phyloP scores from a whole-genome alignment of 2,329 filamentous ascomycete species.

The Cladophialophora chaetospira region DNA sequence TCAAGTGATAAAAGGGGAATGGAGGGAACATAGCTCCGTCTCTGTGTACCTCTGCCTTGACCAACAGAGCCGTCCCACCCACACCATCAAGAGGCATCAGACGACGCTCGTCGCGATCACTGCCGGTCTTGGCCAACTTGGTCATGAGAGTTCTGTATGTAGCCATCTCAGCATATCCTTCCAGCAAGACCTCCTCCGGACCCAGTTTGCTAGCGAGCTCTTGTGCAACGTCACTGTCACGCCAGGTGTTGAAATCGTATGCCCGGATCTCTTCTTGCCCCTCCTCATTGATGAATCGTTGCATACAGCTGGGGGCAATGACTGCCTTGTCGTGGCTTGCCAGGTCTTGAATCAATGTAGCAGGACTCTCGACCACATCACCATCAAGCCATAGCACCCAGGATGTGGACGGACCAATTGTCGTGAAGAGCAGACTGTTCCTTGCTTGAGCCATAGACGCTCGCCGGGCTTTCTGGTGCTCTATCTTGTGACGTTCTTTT shows the following conservation, averaged over 20 bases:
- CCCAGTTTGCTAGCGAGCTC: slow-evolving; percentile 78
- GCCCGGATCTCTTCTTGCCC: slow-evolving; percentile 71
- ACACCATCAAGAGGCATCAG: slow-evolving; percentile 86
- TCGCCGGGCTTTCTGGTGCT: slow-evolving; percentile 82
- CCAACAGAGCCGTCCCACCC: slow-evolving; percentile 85
- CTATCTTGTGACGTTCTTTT: slow-evolving; percentile 84
- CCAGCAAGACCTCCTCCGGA: slow-evolving; percentile 86
- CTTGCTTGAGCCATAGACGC: slow-evolving; percentile 91
- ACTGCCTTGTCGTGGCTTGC: slow-evolving; percentile 85
- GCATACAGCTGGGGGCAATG: slow-evolving; percentile 93
- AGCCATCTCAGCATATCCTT: slow-evolving; percentile 90
- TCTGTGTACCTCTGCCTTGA: slow-evolving; percentile 94
- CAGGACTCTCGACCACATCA: slow-evolving; percentile 87
- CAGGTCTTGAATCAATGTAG: slow-evolving; percentile 85
- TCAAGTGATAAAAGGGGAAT: slow-evolving; percentile 93
- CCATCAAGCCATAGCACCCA: slow-evolving; percentile 97
- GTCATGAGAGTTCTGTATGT: slow-evolving; percentile 93
- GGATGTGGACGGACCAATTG: slow-evolving; percentile 82
- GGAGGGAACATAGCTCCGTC: slow-evolving; percentile 98
- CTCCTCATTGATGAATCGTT: slow-evolving; percentile 77
- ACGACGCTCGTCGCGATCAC: slow-evolving; percentile 58
- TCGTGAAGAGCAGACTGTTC: slow-evolving; percentile 94
- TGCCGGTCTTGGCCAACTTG: slow-evolving; percentile 65
- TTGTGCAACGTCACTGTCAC: slow-evolving; percentile 79
- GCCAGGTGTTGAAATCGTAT: slow-evolving; percentile 98